phyloP scores from a whole-genome alignment of 2,329 filamentous ascomycete genomes.

The Blastomyces silverae region DNA sequence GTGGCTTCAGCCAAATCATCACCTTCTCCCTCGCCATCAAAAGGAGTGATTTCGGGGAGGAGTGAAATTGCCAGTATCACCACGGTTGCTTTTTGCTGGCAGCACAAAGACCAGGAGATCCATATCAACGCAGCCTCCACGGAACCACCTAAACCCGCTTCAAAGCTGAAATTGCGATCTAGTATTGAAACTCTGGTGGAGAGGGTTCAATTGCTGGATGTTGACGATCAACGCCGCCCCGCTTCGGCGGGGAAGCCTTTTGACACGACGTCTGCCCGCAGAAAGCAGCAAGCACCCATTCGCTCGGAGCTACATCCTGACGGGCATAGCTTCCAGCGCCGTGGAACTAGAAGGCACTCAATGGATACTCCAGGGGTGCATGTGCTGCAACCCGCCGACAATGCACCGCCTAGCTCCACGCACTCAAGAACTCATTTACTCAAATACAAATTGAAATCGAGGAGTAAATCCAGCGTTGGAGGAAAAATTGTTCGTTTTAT shows the following conservation, averaged over 20 bases:
- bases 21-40: conserved; percentile 26
- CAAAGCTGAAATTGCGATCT: conserved; percentile 58
- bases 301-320: background rate
- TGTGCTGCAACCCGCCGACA: background rate
- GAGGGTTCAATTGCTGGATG: conserved; percentile 65
- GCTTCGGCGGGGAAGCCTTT: background rate
- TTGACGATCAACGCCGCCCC: conserved; percentile 39
- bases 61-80: conserved; percentile 23
- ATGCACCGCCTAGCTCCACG: conserved; percentile 12
- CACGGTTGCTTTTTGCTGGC: conserved; percentile 70
- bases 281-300: background rate
- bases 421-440: background rate
- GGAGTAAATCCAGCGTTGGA: conserved; percentile 23
- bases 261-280: background rate
- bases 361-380: conserved; percentile 6
- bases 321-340: background rate
- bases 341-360: conserved; percentile 13
- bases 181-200: conserved; percentile 86
- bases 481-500: conserved; percentile 34
- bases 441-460: background rate
- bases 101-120: conserved; percentile 81
- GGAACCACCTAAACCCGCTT: conserved; percentile 46
- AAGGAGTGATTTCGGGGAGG: conserved; percentile 9
- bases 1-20: conserved; percentile 39
- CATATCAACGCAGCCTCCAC: conserved; percentile 25